Evolutionary conservation across 2,329 filamentous ascomycete species (phyloP), one percentile per base, ranked within the genome.

Genomic region (Exophiala bonariae): DNA sequence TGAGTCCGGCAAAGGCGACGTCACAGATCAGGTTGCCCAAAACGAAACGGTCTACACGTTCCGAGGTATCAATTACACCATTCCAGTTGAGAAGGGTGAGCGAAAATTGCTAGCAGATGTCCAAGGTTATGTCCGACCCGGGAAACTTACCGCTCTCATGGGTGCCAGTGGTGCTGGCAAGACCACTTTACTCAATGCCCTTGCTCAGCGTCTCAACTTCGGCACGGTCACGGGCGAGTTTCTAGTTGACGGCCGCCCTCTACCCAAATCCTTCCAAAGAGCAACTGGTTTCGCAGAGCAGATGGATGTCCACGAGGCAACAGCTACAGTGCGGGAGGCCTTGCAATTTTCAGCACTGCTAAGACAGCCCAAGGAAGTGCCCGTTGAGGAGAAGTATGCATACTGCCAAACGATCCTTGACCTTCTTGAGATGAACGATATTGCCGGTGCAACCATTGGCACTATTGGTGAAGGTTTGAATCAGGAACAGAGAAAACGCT

Each of bases 1-100:
- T 16, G 49, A 62, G 31, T 55, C 57, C 9, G 57, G 60, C 36
- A 56, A 44, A 26, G 44, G 50, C 18, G 36, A 49, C 3, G 31
- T 59, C 0, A 63, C 74, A 34, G 66, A 75, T 26, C 73, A 73
- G 2, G 76, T 86, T 11, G 79, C 79, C 2, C 80, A 79, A 59
- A 85, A 85, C 50, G 81, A 85, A 40, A 26, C 6, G 23, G 23
- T 89, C n/a, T 76, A 95, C 50, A 95, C 90, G 0, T 96, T 89
- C 86, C 87, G 92, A 63, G 76, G 87, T 55, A 81, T 96, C 50
- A 88, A 85, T 61, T 96, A 96, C 63, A 79, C 63, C 41, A 85
- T 78, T 52, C 70, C 54, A 9, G 71, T 69, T 39, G 68, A 73
- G 35, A 63, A 66, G 31, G 70, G 71, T 11, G 61, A 73, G 55